Evolutionary conservation across 106 monocot species (phyloP).

Genomic region (Ottelia alismoides): DNA sequence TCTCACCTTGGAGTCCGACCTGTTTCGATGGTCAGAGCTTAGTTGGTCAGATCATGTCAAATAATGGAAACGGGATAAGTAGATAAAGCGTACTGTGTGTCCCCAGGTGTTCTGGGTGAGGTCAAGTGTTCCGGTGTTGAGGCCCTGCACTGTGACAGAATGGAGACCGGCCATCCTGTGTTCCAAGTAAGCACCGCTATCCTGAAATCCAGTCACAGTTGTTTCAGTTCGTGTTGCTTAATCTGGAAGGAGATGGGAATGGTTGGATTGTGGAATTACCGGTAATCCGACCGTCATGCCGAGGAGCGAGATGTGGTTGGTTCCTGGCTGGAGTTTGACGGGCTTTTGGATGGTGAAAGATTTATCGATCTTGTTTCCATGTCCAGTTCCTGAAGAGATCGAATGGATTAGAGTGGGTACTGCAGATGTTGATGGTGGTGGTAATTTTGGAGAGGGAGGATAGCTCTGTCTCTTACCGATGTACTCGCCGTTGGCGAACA

Average conservation of each 20-base stretch:
- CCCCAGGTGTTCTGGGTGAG: constrained; percentile 54
- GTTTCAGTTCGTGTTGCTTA: not conserved
- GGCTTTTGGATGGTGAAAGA: constrained; percentile 49
- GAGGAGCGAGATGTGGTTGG: constrained; percentile 51
- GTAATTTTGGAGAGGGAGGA: no score
- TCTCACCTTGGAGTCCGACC: constrained; percentile 32
- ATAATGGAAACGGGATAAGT: no score
- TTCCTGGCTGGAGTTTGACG: constrained; percentile 39
- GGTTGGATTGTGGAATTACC: constrained; percentile 15
- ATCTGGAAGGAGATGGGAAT: not conserved
- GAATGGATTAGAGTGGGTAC: no score
- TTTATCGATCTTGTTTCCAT: constrained; percentile 57
- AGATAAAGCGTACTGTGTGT: constrained; percentile 70
- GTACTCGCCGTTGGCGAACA: constrained; percentile 63
- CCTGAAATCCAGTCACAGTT: constrained; percentile 19
- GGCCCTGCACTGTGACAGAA: constrained; percentile 41
- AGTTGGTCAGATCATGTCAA: no score
- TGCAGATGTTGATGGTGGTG: no score
- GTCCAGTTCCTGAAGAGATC: constrained; percentile 65
- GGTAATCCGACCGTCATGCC: constrained; percentile 45
- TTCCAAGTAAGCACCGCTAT: constrained; percentile 75
- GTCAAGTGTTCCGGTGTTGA: constrained; percentile 87
- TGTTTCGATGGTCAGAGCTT: no score
- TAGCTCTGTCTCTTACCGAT: no score
- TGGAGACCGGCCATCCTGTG: constrained; percentile 48